These are phyloP conservation scores for Debaryomyces fabryi DNA, from an alignment of 1,139 yeast species.

Conservation along the genomic window DNA sequence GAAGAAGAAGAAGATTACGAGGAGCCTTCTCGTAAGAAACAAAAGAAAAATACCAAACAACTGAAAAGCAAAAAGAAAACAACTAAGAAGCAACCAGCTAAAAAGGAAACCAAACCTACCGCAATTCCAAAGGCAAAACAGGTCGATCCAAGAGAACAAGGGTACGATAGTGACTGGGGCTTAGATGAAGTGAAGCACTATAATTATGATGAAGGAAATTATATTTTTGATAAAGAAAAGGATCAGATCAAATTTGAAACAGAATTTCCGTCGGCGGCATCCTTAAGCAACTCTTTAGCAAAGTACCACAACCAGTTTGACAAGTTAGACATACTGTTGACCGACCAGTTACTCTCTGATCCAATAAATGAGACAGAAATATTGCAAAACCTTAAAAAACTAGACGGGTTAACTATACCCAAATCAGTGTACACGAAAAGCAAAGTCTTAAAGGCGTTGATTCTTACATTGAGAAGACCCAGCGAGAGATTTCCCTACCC, in stretches of 20 bases:
- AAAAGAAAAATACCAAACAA: constrained; percentile 14
- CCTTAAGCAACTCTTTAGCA: constrained; percentile 22
- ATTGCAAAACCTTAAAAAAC: constrained; percentile 23
- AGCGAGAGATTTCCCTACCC: constrained; percentile 21
- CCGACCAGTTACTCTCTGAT: constrained; percentile 20
- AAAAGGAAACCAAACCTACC: constrained; percentile 22
- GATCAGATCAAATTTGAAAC: constrained; percentile 32
- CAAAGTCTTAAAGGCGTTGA: constrained; percentile 33
- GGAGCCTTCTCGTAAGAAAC: constrained; percentile 19
- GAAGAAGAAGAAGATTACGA: constrained; percentile 18
- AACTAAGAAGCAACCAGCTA: constrained; percentile 9
- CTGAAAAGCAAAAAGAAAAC: constrained; percentile 10
- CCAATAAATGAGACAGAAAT: constrained; percentile 14
- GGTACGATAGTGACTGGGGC: constrained; percentile 50
- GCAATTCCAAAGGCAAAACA: constrained; percentile 25
- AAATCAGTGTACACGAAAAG: constrained; percentile 34
- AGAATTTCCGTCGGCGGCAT: constrained; percentile 28
- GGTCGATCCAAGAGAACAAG: constrained; percentile 23
- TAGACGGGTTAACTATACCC: constrained; percentile 29
- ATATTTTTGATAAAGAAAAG: constrained; percentile 35
- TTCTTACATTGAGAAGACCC: constrained; percentile 36
- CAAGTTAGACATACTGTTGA: constrained; percentile 22
- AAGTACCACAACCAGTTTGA: constrained; percentile 22
- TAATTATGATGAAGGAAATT: constrained; percentile 33
- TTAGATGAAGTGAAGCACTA: constrained; percentile 32